These are phyloP conservation scores for Gossypium schwendimanii DNA, from an alignment of 441 rosid genomes.

Conservation along the genomic window DNA sequence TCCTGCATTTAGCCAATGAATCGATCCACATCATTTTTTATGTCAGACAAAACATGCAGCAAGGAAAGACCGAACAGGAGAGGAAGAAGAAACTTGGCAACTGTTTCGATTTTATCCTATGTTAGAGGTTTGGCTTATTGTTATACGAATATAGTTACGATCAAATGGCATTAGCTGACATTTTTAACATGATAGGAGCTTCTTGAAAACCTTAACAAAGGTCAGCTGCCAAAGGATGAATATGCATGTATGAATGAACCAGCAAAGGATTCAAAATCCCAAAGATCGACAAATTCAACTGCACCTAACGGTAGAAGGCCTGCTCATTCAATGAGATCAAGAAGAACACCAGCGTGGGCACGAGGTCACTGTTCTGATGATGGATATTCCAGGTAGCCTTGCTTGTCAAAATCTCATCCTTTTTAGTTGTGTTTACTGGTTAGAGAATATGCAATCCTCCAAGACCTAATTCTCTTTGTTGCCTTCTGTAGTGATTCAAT, in stretches of 20 bases:
- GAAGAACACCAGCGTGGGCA: constrained; percentile 63
- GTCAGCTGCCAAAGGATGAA: constrained; percentile 45
- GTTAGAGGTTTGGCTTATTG: constrained; percentile 39
- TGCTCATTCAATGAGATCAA: constrained; percentile 62
- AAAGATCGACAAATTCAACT: constrained; percentile 32
- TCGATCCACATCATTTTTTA: constrained; percentile 17
- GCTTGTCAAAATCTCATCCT: background rate
- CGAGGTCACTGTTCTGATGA: constrained; percentile 49
- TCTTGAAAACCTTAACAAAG: constrained; percentile 47
- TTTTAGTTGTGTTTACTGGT: background rate
- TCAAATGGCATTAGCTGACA: constrained; percentile 2
- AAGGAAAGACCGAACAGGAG: constrained; percentile 59
- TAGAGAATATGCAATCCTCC: background rate
- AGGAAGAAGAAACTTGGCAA: constrained; percentile 70
- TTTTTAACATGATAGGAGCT: constrained; percentile 43
- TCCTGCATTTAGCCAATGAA: background rate
- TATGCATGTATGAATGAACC: constrained; percentile 41
- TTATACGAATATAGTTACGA: background rate
- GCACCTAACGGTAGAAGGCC: constrained; percentile 45
- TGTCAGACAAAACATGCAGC: constrained; percentile 52
- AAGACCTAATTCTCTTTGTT: constrained; percentile 10
- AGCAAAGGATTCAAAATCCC: constrained; percentile 17
- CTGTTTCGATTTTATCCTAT: constrained; percentile 66
- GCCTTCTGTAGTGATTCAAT: constrained; percentile 44
- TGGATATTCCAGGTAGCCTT: constrained; percentile 46